Evolutionary conservation across 352 stramenopile species (phyloP), one percentile per base, ranked within the genome.

Genomic region (Phytophthora fragariae): DNA sequence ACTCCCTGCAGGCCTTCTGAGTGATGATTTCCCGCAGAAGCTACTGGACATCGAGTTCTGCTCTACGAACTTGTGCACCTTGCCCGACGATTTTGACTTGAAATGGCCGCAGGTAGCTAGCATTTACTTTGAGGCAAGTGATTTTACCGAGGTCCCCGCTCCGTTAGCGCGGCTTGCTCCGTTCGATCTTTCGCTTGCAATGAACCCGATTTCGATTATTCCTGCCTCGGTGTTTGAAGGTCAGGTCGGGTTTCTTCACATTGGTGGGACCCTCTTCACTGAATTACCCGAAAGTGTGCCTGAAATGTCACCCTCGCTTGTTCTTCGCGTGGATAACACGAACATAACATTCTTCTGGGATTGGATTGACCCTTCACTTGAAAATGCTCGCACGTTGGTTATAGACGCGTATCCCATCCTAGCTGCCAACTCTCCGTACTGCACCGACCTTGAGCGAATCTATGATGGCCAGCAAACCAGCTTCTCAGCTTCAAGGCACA

Each of bases 41-140:
- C 57, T 87, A 4, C 54, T 50, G 9, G 62, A 85, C 49, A 62
- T 88, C 15, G 75, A 82, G 54, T 64, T 86, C 52, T 63, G 27
- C 1, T 39, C 46, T 29, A 73, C 62, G n/a, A 84, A 82, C 33
- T 62, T 90, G 8, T 71, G 57, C 3, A 49, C 69, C 3, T 62
- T 86, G 5, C 82, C 82, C 0, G 17, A 70, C 2, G 57, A 85
- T 46, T 56, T 89, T n/a, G 59, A 82, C 53, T 12, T 62, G 15
- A 62, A 59, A 24, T 89, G 82, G 80, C 59, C 73, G 2, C 33
- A 62, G 14, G 54, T 24, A 0, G 59, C 54, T 3, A 56, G 5
- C 6, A 59, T 73, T 1, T 62, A 65, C 31, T 65, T 73, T 5
- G 67, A 73, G 12, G 39, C 52, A 17, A 53, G 31, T 46, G n/a